phyloP scores from a whole-genome alignment of 1,139 yeast genomes.

The Suhomyces terraborum region DNA sequence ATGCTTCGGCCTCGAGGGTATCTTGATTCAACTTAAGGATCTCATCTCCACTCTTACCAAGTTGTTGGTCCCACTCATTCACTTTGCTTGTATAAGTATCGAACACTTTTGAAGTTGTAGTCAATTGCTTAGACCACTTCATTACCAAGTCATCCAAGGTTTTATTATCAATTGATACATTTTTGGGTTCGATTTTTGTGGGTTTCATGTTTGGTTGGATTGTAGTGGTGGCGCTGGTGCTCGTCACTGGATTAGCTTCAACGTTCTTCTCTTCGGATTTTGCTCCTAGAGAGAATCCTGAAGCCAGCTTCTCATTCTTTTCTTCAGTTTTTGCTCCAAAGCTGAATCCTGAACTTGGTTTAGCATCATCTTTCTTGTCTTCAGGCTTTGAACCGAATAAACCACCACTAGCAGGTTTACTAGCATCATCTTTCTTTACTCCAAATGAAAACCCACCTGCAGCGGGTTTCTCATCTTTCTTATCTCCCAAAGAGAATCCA shows the following conservation, averaged over 20 bases:
- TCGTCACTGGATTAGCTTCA: conserved; percentile 9
- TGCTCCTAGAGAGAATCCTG: conserved; percentile 15
- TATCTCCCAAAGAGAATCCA: conserved; percentile 17
- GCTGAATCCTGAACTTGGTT: conserved; percentile 17
- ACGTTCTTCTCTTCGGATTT: conserved; percentile 20
- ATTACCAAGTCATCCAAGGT: conserved; percentile 90
- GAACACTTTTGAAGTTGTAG: conserved; percentile 72
- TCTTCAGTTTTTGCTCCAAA: conserved; percentile 17
- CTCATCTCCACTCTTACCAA: conserved; percentile 84
- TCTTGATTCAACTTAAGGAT: conserved; percentile 78
- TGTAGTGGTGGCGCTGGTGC: conserved; percentile 21
- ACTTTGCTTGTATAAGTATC: conserved; percentile 75
- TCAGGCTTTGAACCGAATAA: conserved; percentile 21
- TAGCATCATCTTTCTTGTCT: conserved; percentile 18
- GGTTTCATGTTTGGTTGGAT: conserved; percentile 40
- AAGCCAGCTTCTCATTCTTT: conserved; percentile 16
- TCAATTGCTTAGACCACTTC: conserved; percentile 88
- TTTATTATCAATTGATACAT: conserved; percentile 82
- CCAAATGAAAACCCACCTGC: conserved; percentile 26
- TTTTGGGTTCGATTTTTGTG: conserved; percentile 60
- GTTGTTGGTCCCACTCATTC: conserved; percentile 80
- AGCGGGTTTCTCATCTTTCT: conserved; percentile 18
- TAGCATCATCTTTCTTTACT: conserved; percentile 22
- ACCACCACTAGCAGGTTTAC: conserved; percentile 17
- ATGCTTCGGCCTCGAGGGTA: conserved; percentile 79